Conservation (phyloP, 106 monocot species). For the Xerophyta viscosa region DNA sequence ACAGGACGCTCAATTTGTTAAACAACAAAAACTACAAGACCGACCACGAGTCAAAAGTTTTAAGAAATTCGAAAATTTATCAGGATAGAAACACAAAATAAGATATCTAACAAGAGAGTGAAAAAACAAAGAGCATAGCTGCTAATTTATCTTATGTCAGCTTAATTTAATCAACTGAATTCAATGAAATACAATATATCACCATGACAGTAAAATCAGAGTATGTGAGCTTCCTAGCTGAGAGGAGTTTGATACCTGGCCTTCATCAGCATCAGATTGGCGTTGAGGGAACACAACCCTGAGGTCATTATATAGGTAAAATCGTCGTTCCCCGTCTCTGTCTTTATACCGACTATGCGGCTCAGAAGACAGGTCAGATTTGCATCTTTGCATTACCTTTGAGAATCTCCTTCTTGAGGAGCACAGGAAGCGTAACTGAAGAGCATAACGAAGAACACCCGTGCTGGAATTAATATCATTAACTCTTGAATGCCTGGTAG, state of each 20-base stretch:
- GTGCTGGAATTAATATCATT: slow-evolving; percentile 31
- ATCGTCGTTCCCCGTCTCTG: slow-evolving; percentile 49
- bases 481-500: slow-evolving; percentile 24
- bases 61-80: no score
- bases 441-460: slow-evolving; percentile 78
- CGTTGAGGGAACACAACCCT: slow-evolving; percentile 93
- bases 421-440: slow-evolving; percentile 86
- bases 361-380: slow-evolving; percentile 62
- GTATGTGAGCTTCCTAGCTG: neutral
- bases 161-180: no score
- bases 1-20: no score
- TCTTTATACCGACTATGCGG: slow-evolving; percentile 20
- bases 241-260: slow-evolving; percentile 51
- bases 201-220: neutral
- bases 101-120: no score
- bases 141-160: no score
- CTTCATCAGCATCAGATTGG: slow-evolving; percentile 93
- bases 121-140: no score
- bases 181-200: no score
- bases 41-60: no score
- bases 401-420: slow-evolving; percentile 33
- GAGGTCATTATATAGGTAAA: slow-evolving; percentile 93
- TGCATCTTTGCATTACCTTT: slow-evolving; percentile 57
- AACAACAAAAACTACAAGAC: no score
- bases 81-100: no score